Evolutionary conservation across 202 grass and related monocot genomes (phyloP), one percentile per base, ranked within the genome.

Genomic region (Dendrocalamus latiflorus): DNA sequence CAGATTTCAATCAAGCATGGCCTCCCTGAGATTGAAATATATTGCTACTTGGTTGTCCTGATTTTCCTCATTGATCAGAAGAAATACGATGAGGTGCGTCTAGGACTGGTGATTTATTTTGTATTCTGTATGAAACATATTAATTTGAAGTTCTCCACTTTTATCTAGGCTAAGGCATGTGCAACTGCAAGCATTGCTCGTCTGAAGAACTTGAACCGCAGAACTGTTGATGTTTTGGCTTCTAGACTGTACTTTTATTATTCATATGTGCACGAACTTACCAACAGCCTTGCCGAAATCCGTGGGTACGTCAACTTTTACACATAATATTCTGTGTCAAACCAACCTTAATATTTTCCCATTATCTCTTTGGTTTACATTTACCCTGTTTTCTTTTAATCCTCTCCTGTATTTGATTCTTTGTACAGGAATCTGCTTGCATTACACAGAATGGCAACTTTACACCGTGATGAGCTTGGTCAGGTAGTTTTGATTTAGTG

Each of bases 1-100:
- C 91, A 90, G 70, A 81, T 80, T 91, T 47, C 85, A 16, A 75
- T 76, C 41, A 97, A 97, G 55, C 87, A 97, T 68, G 65, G 81
- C 30, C 72, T 97, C 30, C 94, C 89, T 65, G 94, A 97, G 67
- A 88, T 97, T 87, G 91, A 97, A 82, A 94, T 97, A 47, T 97
- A 85, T 74, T 94, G 91, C 68, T 97, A 92, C 85, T 85, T 97
- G 82, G 85, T 94, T 75, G 91, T 94, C 53, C 68, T 94, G 61
- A 89, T 97, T 81, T 97, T 92, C 64, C 94, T 97, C 38, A 87
- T 97, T 64, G 89, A 94, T 38, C 78, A 97, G 80, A 94, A 97
- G 76, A 88, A 81, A 79, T 97, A 92, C 6, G 69, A 94, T 54
- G 89, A 88, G 89, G 94, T 94, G 76, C 50, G 16, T 69, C 20